Percentiles rank a stretch among this genome's conserved stretches.
phyloP scores from a whole-genome alignment of 2,329 filamentous ascomycete species.

The Thyridium curvatum region DNA sequence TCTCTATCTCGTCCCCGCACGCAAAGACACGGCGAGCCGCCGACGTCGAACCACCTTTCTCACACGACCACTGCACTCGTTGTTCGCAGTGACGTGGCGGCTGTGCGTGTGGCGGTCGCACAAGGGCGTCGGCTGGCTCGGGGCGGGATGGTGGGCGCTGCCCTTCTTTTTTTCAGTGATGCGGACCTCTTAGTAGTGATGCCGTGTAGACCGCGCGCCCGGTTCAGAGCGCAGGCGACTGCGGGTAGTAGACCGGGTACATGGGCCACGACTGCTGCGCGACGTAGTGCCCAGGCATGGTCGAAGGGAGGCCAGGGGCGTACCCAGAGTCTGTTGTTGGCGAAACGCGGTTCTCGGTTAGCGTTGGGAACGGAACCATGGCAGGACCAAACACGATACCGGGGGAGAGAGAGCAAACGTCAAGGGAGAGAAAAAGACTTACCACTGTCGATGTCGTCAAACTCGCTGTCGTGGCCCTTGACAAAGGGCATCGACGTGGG shows the following conservation, averaged over 20 bases:
- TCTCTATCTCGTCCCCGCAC: no score
- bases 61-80: no score
- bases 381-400: background rate
- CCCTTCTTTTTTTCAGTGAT: no score
- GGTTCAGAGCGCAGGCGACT: slow-evolving; percentile 14
- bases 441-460: slow-evolving; percentile 24
- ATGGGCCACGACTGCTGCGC: slow-evolving; percentile 24
- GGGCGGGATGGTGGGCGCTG: no score
- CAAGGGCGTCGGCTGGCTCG: no score
- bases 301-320: slow-evolving; percentile 20
- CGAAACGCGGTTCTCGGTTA: slow-evolving; percentile 9
- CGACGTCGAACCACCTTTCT: no score
- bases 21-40: no score
- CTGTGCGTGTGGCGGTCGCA: no score
- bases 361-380: slow-evolving; percentile 10
- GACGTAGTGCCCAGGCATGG: slow-evolving; percentile 22
- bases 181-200: no score
- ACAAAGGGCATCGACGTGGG: slow-evolving; percentile 22
- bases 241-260: slow-evolving; percentile 27
- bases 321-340: slow-evolving; percentile 25
- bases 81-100: no score
- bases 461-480: slow-evolving; percentile 25
- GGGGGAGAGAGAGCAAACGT: no score
- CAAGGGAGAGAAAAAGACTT: background rate
- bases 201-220: no score